phyloP scores from a whole-genome alignment of 2,329 filamentous ascomycete genomes.

The Sclerotinia trifoliorum region DNA sequence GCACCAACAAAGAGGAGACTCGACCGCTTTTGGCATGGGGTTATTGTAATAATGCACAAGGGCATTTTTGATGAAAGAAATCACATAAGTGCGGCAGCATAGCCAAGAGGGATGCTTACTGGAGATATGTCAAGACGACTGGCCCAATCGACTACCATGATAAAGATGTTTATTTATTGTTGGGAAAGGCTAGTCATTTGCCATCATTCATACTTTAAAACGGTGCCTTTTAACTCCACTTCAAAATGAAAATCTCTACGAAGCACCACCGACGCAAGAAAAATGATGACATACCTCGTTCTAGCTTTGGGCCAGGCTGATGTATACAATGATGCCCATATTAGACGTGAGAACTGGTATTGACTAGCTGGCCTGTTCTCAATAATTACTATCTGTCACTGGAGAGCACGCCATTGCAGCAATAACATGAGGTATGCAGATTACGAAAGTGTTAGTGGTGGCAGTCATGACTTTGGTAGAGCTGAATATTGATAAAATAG shows the following conservation, averaged over 20 bases:
- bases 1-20: conserved; percentile 1
- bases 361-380: not conserved
- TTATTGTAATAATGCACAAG: not conserved
- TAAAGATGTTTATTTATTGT: not conserved
- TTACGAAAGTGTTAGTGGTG: not conserved
- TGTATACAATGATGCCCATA: not conserved
- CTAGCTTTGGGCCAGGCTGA: no score
- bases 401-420: not conserved
- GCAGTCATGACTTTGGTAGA: not conserved
- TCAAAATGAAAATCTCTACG: not conserved
- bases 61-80: not conserved
- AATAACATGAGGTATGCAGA: not conserved
- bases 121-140: not conserved
- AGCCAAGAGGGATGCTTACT: not conserved
- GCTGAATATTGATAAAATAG: not conserved
- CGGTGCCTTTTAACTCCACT: not conserved
- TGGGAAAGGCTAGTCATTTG: not conserved
- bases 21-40: conserved; percentile 5
- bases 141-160: not conserved
- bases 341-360: not conserved
- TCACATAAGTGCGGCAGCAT: not conserved
- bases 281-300: not conserved
- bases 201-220: not conserved
- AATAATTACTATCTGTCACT: not conserved
- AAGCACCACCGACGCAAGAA: not conserved